A percentile compares a stretch with the other conserved stretches of the same genome.
Evolutionary conservation across 2,329 filamentous ascomycete species (phyloP).

Genomic region (Sporothrix variecibatus): DNA sequence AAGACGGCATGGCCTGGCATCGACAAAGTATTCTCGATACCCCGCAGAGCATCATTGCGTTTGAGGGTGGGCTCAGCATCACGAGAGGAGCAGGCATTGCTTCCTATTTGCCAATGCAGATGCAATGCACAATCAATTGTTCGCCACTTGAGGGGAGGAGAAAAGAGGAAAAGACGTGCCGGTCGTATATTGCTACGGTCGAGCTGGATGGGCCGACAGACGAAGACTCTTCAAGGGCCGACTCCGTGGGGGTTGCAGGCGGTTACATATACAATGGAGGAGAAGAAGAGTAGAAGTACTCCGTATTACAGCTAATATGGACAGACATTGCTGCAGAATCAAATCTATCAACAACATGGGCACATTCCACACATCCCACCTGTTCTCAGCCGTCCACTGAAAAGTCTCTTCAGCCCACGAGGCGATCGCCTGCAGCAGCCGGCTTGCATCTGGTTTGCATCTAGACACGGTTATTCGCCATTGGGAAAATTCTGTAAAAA

Average conservation of each 20-base stretch:
- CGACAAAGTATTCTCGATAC: not conserved
- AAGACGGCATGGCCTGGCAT: not conserved
- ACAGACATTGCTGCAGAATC: not conserved
- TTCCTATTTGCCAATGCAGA: not conserved
- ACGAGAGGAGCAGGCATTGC: not conserved
- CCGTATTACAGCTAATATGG: not conserved
- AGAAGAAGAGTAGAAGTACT: not conserved
- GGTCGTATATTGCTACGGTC: not conserved
- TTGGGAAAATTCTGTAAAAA: not conserved
- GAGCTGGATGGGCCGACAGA: not conserved
- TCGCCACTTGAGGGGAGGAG: not conserved
- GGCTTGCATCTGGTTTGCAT: not conserved
- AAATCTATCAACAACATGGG: not conserved
- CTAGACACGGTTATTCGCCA: constrained; percentile 1
- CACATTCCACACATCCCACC: not conserved
- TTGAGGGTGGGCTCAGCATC: not conserved
- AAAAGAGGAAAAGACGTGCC: not conserved
- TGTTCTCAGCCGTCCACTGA: not conserved
- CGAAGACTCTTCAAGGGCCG: not conserved
- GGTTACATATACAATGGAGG: not conserved
- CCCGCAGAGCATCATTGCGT: not conserved
- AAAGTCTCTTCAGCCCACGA: constrained; percentile 24
- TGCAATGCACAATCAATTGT: not conserved
- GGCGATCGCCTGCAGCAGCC: constrained; percentile 14
- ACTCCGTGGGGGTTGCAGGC: not conserved